phyloP scores from a whole-genome alignment of 805 yeast genomes.

The Lipomyces chichibuensis region DNA sequence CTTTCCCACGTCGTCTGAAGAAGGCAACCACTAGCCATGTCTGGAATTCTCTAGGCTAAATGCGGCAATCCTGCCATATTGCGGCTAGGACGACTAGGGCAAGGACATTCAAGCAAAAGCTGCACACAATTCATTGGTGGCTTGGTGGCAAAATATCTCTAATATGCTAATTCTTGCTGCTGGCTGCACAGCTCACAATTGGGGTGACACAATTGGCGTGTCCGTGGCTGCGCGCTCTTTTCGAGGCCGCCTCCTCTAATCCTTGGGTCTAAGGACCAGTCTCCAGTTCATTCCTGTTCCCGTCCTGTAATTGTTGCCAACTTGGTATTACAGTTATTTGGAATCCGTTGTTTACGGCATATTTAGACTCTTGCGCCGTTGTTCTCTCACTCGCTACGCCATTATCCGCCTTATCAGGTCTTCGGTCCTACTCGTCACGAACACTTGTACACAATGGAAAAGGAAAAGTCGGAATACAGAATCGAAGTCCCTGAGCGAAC shows the following conservation, averaged over 20 bases:
- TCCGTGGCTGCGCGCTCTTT: neutral
- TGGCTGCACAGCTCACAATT: neutral
- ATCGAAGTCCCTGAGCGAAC: constrained; percentile 29
- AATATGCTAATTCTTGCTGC: too few species aligned
- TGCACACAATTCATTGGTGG: neutral
- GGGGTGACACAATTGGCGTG: neutral
- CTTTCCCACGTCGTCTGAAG: too few species aligned
- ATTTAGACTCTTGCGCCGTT: neutral
- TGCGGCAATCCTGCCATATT: neutral
- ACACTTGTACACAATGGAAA: constrained; percentile 24
- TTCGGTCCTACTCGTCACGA: neutral
- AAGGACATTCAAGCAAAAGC: neutral
- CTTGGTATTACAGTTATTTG: neutral
- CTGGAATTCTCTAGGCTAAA: neutral
- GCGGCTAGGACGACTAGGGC: neutral
- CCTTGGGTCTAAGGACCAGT: neutral
- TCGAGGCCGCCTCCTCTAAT: neutral
- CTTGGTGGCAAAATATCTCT: too few species aligned
- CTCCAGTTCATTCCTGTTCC: neutral
- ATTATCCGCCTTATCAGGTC: too few species aligned
- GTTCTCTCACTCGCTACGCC: neutral
- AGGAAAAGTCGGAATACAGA: constrained; percentile 31
- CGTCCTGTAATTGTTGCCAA: neutral
- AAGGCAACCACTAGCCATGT: too few species aligned
- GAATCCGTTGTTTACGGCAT: neutral